Percentiles rank a stretch among this genome's conserved stretches.
These are phyloP conservation scores for Lactarius psammicola DNA, from an alignment of 768 basidiomycete species.

Conservation along the genomic window DNA sequence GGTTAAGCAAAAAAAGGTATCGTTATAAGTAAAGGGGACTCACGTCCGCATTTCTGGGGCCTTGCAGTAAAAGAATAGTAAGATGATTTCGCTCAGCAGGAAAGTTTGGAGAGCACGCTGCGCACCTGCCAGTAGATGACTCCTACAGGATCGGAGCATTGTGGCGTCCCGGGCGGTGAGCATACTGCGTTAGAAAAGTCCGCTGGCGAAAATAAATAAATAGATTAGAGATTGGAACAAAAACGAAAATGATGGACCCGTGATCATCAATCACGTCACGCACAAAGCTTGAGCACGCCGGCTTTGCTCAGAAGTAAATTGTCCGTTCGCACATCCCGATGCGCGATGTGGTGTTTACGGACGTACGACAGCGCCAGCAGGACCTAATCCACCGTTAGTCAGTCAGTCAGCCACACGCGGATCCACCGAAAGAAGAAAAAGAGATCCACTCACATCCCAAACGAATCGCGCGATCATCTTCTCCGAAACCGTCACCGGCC, in stretches of 20 bases:
- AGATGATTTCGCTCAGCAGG: not conserved
- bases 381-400: slow-evolving; percentile 43
- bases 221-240: not conserved
- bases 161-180: slow-evolving; percentile 51
- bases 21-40: slow-evolving; percentile 31
- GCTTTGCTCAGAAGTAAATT: slow-evolving; percentile 69
- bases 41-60: slow-evolving; percentile 77
- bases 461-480: slow-evolving; percentile 70
- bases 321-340: slow-evolving; percentile 82
- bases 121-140: slow-evolving; percentile 79
- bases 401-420: not conserved
- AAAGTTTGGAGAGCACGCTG: not conserved
- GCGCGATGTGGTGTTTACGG: slow-evolving; percentile 64
- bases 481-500: slow-evolving; percentile 60
- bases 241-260: not conserved
- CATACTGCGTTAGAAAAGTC: slow-evolving; percentile 79
- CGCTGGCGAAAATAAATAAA: slow-evolving; percentile 38
- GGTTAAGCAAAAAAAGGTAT: not conserved
- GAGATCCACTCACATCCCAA: slow-evolving; percentile 56
- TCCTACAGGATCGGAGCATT: slow-evolving; percentile 58
- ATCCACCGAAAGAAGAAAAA: not conserved
- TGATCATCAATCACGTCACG: slow-evolving; percentile 5
- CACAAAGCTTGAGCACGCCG: slow-evolving; percentile 75
- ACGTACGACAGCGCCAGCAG: slow-evolving; percentile 66
- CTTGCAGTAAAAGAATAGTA: slow-evolving; percentile 33